Evolutionary conservation across 495 filamentous ascomycete species (phyloP).

Genomic region (Hypoxylon perforatum): DNA sequence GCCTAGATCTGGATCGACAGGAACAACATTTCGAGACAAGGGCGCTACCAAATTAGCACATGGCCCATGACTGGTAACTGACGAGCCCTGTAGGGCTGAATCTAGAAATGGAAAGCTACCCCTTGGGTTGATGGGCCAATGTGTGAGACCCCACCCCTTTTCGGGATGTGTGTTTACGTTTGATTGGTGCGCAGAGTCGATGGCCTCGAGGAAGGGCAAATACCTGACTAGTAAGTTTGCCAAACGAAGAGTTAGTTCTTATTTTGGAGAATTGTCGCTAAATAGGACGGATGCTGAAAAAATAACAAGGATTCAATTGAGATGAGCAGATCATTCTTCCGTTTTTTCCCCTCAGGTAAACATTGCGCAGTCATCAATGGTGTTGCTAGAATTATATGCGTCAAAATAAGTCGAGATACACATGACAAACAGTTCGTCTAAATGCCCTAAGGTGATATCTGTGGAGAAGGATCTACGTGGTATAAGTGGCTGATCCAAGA

Average conservation of each 20-base stretch:
- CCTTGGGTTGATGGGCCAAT: slow-evolving; percentile 28
- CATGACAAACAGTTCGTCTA: slow-evolving; percentile 22
- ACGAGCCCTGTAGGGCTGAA: slow-evolving; percentile 37
- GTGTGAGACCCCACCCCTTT: slow-evolving; percentile 40
- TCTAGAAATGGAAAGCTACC: slow-evolving; percentile 41
- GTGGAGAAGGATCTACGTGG: slow-evolving; percentile 30
- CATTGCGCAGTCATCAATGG: background rate
- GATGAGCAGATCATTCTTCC: background rate
- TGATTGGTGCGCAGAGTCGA: slow-evolving; percentile 42
- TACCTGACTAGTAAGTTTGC: slow-evolving; percentile 15
- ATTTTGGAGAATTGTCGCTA: background rate
- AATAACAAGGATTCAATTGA: background rate
- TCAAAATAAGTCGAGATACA: slow-evolving; percentile 6
- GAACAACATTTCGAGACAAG: slow-evolving; percentile 32
- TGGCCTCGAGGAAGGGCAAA: slow-evolving; percentile 24
- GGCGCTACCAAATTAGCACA: slow-evolving; percentile 33
- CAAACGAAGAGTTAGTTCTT: background rate
- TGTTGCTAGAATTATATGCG: background rate
- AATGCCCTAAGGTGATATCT: slow-evolving; percentile 13
- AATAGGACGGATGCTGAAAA: background rate
- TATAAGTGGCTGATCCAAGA: slow-evolving; percentile 34
- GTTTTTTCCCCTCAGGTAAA: background rate
- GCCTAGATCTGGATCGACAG: slow-evolving; percentile 33
- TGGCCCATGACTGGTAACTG: slow-evolving; percentile 30
- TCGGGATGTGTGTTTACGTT: slow-evolving; percentile 38